Conservation (phyloP, 208 protist genomes). For the Crithidia bombi region DNA sequence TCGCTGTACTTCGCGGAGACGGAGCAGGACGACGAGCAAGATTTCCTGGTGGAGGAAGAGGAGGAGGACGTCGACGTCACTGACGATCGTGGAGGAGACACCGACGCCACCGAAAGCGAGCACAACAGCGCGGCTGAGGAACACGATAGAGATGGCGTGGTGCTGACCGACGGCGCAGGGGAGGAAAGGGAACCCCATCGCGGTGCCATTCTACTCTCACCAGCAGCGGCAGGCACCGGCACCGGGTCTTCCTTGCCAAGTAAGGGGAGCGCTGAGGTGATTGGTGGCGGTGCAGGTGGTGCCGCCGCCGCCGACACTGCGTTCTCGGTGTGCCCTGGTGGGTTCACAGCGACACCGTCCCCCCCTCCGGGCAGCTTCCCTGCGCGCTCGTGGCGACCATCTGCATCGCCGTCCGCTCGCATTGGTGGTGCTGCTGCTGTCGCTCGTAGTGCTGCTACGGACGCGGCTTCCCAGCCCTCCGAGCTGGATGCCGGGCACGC, state of each 20-base stretch:
- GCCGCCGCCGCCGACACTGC: background rate
- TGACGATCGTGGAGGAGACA: background rate
- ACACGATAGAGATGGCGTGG: slow-evolving; percentile 2
- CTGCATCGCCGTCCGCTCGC: background rate
- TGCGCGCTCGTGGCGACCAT: slow-evolving; percentile 10
- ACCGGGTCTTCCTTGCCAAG: background rate
- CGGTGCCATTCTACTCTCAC: slow-evolving; percentile 20
- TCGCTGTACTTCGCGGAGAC: background rate
- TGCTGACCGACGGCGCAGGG: background rate
- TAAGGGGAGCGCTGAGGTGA: background rate
- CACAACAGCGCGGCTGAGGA: background rate
- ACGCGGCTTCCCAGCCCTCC: background rate
- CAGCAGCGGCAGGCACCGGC: background rate
- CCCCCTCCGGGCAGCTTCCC: background rate
- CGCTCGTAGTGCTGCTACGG: background rate
- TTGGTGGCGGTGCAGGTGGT: too few species aligned
- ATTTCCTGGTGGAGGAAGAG: slow-evolving; percentile 2
- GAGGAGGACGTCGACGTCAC: slow-evolving; percentile 5
- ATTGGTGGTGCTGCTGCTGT: background rate
- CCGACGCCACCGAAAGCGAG: background rate
- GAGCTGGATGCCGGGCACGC: background rate
- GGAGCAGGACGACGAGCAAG: slow-evolving; percentile 2
- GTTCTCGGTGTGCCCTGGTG: background rate
- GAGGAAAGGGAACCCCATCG: slow-evolving; percentile 21
- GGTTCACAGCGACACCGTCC: background rate